A percentile compares a stretch with the other conserved stretches of the same genome.
Evolutionary conservation across 768 basidiomycete species (phyloP).

Genomic region (Candolleomyces eurysporus): DNA sequence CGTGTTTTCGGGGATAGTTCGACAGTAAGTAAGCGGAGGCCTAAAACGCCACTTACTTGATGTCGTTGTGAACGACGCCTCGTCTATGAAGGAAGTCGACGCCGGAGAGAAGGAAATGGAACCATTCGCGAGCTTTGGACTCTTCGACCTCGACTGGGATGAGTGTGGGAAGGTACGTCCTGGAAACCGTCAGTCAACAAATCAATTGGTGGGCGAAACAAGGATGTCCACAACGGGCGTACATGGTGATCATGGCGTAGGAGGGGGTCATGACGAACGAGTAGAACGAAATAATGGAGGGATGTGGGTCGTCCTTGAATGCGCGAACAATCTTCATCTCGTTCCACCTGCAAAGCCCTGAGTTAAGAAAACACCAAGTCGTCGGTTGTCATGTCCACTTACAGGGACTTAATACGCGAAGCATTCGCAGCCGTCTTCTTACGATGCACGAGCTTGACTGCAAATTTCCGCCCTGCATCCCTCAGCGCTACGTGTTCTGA

Average conservation of each 20-base stretch:
- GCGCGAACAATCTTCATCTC: slow-evolving; percentile 95
- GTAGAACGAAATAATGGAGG: slow-evolving; percentile 89
- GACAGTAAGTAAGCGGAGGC: neutral
- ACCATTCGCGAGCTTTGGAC: slow-evolving; percentile 74
- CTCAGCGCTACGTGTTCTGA: slow-evolving; percentile 33
- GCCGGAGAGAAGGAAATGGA: slow-evolving; percentile 76
- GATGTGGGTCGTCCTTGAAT: slow-evolving; percentile 83
- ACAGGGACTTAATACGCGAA: slow-evolving; percentile 88
- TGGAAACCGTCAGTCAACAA: slow-evolving; percentile 26
- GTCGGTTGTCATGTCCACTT: slow-evolving; percentile 24
- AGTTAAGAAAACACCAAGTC: neutral
- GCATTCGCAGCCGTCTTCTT: slow-evolving; percentile 83
- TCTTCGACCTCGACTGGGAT: slow-evolving; percentile 90
- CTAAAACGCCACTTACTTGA: slow-evolving; percentile 62
- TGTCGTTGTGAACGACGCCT: slow-evolving; percentile 90
- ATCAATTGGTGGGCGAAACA: slow-evolving; percentile 12
- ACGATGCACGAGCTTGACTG: slow-evolving; percentile 92
- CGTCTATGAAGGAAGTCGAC: slow-evolving; percentile 81
- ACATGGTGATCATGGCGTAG: slow-evolving; percentile 93
- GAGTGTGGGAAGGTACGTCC: slow-evolving; percentile 84
- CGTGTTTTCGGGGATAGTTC: neutral
- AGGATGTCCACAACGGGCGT: slow-evolving; percentile 30
- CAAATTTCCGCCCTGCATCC: slow-evolving; percentile 58
- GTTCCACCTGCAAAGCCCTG: slow-evolving; percentile 68
- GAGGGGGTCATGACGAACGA: slow-evolving; percentile 92